phyloP scores from a whole-genome alignment of 192 early-diverging fungal species.

The Linnemannia hyalina region DNA sequence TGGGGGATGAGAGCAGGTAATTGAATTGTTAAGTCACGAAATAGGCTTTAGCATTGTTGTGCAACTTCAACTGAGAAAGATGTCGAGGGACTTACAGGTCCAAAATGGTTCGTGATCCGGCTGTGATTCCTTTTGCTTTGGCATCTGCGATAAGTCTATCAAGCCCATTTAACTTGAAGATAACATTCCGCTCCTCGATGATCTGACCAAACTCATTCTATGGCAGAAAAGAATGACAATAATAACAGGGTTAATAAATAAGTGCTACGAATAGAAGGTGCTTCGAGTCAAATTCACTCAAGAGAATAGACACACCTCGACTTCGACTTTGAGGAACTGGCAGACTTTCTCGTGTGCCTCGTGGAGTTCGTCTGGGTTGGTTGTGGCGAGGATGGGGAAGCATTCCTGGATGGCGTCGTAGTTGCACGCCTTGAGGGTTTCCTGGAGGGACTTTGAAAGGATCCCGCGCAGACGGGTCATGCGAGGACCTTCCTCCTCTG shows the following conservation, averaged over 20 bases:
- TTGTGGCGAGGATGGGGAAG: slow-evolving; percentile 25
- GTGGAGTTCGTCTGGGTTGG: slow-evolving; percentile 21
- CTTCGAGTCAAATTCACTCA: background rate
- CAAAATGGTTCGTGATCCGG: slow-evolving; percentile 41
- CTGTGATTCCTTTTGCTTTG: slow-evolving; percentile 36
- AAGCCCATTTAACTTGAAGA: slow-evolving; percentile 47
- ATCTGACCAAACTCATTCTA: slow-evolving; percentile 54
- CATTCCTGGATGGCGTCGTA: slow-evolving; percentile 44
- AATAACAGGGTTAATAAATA: background rate
- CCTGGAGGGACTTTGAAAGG: slow-evolving; percentile 39
- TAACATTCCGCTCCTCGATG: slow-evolving; percentile 43
- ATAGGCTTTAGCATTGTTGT: too few relatives aligned
- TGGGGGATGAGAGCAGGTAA: background rate
- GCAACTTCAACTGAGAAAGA: too few relatives aligned
- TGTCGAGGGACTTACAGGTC: slow-evolving; percentile 26
- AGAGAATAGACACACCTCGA: slow-evolving; percentile 22
- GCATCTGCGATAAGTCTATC: slow-evolving; percentile 49
- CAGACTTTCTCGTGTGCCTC: slow-evolving; percentile 51
- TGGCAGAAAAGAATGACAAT: too few relatives aligned
- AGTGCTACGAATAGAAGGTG: background rate
- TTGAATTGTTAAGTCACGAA: too few relatives aligned
- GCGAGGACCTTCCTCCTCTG: slow-evolving; percentile 41
- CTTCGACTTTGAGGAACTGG: slow-evolving; percentile 39
- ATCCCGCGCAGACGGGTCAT: slow-evolving; percentile 50
- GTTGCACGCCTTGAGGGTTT: slow-evolving; percentile 51